Base-by-base conservation (phyloP, 2,329 filamentous ascomycete species). In the Colletotrichum sp. region DNA sequence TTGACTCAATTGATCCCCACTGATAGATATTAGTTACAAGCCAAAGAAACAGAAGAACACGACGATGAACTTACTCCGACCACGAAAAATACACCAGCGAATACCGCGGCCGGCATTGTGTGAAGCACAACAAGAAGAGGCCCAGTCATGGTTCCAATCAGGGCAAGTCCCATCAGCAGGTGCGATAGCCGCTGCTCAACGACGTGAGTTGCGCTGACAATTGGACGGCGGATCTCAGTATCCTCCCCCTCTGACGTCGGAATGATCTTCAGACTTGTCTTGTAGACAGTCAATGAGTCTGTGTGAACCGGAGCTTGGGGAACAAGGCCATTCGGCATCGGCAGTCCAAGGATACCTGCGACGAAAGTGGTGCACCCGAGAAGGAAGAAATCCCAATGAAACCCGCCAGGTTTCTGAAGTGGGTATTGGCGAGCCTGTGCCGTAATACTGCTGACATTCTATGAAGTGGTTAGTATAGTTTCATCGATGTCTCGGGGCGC, bases 331-430 rank as follows among this genome's bases (percentile, higher is more conserved):
- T 92, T 92, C 4, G 90, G 90, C 48, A 91, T 86, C 0, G 90
- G 90, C 8, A 92, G 86, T 4, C 89, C 89, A 13, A 92, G 84
- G n/a, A 92, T 85, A 0, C 89, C 90, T 3, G 87, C 86, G 24
- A 91, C 84, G 75, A 90, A 89, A 3, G 88, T 91, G 0, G 90
- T 91, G 75, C 87, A 85, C 8, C 90, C 90, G 0, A 92, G 85
- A 0, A 92, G 85, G 81, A 91, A 91, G 78, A 91, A 88, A 80
- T 92, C 90, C 90, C 90, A 91, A 80, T 91, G 89, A 79, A 91
- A 92, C n/a, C 90, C 90, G 0, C 89, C 89, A 0, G 90, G 90
- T 78, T 92, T 92, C 68, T 86, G 87, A 13, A 92, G 83, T 0
- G 90, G 90, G 64, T 89, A 92, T 30, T 90, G 86, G 30, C 87